Conservation (phyloP, 352 stramenopile genomes). For the Phytophthora nicotianae region DNA sequence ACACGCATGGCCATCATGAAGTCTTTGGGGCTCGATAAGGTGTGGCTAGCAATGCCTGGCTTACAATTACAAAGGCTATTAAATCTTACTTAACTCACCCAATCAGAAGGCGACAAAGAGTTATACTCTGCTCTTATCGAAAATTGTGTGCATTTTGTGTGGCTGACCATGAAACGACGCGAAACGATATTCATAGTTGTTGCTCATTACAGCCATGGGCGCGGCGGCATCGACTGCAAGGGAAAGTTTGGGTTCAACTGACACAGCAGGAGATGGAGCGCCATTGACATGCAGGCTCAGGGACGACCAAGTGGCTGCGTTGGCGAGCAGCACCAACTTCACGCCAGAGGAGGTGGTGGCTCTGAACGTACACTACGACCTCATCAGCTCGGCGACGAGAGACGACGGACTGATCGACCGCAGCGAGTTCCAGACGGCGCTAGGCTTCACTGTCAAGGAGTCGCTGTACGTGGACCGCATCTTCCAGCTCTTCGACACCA, state of each 20-base stretch:
- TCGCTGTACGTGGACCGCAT: slow-evolving; percentile 86
- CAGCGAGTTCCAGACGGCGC: slow-evolving; percentile 79
- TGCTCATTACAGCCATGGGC: slow-evolving; percentile 41
- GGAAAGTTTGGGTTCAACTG: slow-evolving; percentile 39
- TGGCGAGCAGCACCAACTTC: slow-evolving; percentile 55
- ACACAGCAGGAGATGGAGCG: neutral
- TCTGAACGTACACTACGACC: slow-evolving; percentile 65
- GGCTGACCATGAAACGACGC: slow-evolving; percentile 3
- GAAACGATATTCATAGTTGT: slow-evolving; percentile 7
- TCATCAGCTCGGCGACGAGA: slow-evolving; percentile 65
- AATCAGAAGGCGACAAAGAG: slow-evolving; percentile 6
- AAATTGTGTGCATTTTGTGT: no score
- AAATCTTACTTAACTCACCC: slow-evolving; percentile 16
- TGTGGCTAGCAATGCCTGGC: slow-evolving; percentile 28
- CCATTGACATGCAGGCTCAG: slow-evolving; percentile 62
- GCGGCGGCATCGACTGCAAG: slow-evolving; percentile 67
- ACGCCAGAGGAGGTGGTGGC: slow-evolving; percentile 63
- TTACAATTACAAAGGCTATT: slow-evolving; percentile 15
- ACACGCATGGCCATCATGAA: slow-evolving; percentile 67
- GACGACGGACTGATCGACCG: slow-evolving; percentile 79
- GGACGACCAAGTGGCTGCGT: slow-evolving; percentile 52
- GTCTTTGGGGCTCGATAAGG: slow-evolving; percentile 27
- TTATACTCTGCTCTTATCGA: slow-evolving; percentile 12
- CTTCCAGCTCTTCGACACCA: slow-evolving; percentile 81
- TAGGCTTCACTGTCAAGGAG: slow-evolving; percentile 80